Evolutionary conservation across 768 basidiomycete species (phyloP), one percentile per base, ranked within the genome.

Genomic region (Collybia nuda): DNA sequence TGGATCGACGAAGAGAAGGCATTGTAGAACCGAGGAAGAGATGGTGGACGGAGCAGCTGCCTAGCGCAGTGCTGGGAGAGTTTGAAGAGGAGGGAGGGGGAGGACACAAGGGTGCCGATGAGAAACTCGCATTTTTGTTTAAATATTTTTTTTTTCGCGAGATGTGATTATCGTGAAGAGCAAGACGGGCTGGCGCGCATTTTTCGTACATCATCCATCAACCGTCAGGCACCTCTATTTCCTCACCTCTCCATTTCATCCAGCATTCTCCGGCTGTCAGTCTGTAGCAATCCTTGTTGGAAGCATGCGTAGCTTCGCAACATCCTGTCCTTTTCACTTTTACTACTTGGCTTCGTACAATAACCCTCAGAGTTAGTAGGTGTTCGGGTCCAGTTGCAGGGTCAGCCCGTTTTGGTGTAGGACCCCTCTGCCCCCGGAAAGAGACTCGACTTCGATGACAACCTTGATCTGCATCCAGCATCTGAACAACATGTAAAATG

Each of bases 1-100:
- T 67, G 44, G 86, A 81, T 61, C 88, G 86, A 71, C 88, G 88
- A 59, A 91, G 85, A 70, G 88, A 90, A 61, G 89, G 90, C 86
- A 78, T 78, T 38, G 40, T 52, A 51, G 57, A 59, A 26, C 24
- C 7, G 24, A 26, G 53, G 58, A 54, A 51, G 55, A 55, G 56
- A 58, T 59, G 51, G 62, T 58, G 40, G 58, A 60, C 48, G 53
- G 62, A 67, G 68, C 74, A 73, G 67, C 78, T 71, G 77, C 75
- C 74, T 76, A 69, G 70, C 75, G 73, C 76, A 78, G 76, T 72
- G 75, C 74, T 57, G 23, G 24, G 36, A 32, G 32, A 47, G 37
- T 22, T 46, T 35, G 50, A 32, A 50, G 48, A 56, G 45, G 49
- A 49, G 61, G 59, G 57, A 59, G 63, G 55, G 62, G 59, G 63